phyloP scores from a whole-genome alignment of 192 early-diverging fungal genomes.

The Polychytrium aggregatum region DNA sequence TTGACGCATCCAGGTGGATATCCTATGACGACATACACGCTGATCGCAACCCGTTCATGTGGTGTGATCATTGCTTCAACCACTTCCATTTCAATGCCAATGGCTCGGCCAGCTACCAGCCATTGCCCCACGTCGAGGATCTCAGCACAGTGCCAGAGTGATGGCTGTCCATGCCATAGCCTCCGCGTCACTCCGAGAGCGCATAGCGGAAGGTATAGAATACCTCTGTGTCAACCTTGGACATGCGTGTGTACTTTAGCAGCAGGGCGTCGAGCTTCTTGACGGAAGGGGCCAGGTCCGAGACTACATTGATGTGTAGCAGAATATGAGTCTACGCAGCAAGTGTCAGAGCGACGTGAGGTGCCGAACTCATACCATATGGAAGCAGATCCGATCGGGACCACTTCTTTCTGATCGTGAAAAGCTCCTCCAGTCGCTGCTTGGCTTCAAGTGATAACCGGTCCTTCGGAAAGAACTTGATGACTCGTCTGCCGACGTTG shows the following conservation, averaged over 20 bases:
- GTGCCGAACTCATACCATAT: slow-evolving; percentile 13
- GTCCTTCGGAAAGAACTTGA: slow-evolving; percentile 21
- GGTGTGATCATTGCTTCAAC: slow-evolving; percentile 59
- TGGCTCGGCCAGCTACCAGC: too few relatives aligned
- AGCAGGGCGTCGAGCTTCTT: slow-evolving; percentile 27
- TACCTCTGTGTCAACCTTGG: slow-evolving; percentile 2
- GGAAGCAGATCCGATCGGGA: slow-evolving; percentile 18
- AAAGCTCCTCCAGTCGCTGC: slow-evolving; percentile 24
- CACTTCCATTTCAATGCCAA: slow-evolving; percentile 55
- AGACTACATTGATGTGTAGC: slow-evolving; percentile 4
- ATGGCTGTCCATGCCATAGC: not conserved
- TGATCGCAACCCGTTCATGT: slow-evolving; percentile 56
- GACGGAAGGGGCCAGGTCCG: slow-evolving; percentile 22
- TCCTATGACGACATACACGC: slow-evolving; percentile 60
- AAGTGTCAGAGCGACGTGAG: not conserved
- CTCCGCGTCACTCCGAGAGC: not conserved
- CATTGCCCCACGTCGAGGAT: too few relatives aligned
- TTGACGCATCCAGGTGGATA: slow-evolving; percentile 51
- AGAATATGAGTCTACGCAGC: not conserved
- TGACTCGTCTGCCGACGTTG: not conserved
- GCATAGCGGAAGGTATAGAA: slow-evolving; percentile 10
- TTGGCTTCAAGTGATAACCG: slow-evolving; percentile 22
- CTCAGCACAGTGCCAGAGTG: too few relatives aligned
- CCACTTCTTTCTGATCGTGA: slow-evolving; percentile 25
- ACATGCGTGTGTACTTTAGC: slow-evolving; percentile 22